Conservation (phyloP, 2,329 filamentous ascomycete genomes). For the Monosporascus ibericus region DNA sequence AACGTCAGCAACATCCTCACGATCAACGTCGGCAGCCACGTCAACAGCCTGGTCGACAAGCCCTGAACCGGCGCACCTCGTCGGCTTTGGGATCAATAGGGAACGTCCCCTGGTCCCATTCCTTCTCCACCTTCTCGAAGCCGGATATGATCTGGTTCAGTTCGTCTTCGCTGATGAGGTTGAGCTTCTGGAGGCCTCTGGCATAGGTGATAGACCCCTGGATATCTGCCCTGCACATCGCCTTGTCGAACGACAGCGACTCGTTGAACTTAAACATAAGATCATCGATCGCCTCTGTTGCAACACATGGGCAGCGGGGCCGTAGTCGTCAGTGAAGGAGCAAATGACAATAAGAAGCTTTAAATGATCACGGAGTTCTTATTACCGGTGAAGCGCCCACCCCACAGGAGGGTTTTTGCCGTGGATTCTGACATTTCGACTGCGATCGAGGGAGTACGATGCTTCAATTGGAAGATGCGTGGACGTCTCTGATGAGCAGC, state of each 20-base stretch:
- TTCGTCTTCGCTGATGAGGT: conserved; percentile 56
- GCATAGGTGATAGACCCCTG: conserved; percentile 60
- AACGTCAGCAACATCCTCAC: no score
- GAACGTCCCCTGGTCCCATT: conserved; percentile 23
- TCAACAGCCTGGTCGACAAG: no score
- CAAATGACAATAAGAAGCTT: not conserved
- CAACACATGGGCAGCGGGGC: not conserved
- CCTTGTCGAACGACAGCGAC: conserved; percentile 60
- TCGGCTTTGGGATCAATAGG: conserved; percentile 18
- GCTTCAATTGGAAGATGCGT: not conserved
- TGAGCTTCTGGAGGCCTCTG: conserved; percentile 54
- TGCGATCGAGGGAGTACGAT: not conserved
- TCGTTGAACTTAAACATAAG: conserved; percentile 48
- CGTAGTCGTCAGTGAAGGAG: not conserved
- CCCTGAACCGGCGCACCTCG: conserved; percentile 12
- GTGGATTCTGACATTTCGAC: not conserved
- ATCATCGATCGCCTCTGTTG: conserved; percentile 6
- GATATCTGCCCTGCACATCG: conserved; percentile 61
- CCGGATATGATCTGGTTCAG: conserved; percentile 58
- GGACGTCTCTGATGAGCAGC: no score
- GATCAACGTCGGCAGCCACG: no score
- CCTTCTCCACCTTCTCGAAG: conserved; percentile 34
- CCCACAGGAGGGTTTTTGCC: not conserved
- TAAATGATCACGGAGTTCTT: no score
- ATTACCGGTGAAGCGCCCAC: not conserved